Percentiles rank a stretch among this genome's conserved stretches.
These are phyloP conservation scores for Epichloe baconii DNA, from an alignment of 2,329 filamentous ascomycete genomes.

Conservation along the genomic window DNA sequence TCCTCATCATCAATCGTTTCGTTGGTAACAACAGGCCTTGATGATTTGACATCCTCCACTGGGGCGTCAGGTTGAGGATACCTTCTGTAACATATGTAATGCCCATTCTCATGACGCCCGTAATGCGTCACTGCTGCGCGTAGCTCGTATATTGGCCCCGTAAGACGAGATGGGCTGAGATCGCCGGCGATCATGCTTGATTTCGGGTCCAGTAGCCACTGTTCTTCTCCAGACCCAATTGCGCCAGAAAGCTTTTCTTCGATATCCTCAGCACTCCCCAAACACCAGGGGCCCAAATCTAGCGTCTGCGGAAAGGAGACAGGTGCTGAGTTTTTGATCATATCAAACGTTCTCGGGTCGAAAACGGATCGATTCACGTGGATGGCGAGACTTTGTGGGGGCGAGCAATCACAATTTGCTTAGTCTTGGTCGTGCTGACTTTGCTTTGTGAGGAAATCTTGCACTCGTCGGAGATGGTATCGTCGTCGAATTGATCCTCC, in stretches of 20 bases:
- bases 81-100: slow-evolving; percentile 84
- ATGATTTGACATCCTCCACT: background rate
- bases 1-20: slow-evolving; percentile 3
- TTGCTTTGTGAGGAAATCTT: slow-evolving; percentile 54
- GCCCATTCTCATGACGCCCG: slow-evolving; percentile 85
- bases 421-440: slow-evolving; percentile 71
- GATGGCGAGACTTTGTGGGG: slow-evolving; percentile 67
- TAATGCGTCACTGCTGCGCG: slow-evolving; percentile 79
- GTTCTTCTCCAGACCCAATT: slow-evolving; percentile 33
- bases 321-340: slow-evolving; percentile 71
- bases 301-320: slow-evolving; percentile 65
- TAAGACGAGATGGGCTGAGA: slow-evolving; percentile 33
- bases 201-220: slow-evolving; percentile 57
- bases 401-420: slow-evolving; percentile 77
- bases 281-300: slow-evolving; percentile 73
- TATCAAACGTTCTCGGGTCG: slow-evolving; percentile 64
- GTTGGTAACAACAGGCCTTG: background rate
- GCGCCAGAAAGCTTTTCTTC: slow-evolving; percentile 8
- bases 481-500: slow-evolving; percentile 67
- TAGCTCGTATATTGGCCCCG: slow-evolving; percentile 57
- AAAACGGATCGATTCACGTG: slow-evolving; percentile 91
- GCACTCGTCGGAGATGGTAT: slow-evolving; percentile 48
- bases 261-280: slow-evolving; percentile 41
- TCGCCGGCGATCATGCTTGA: slow-evolving; percentile 60
- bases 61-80: slow-evolving; percentile 30